phyloP scores from a whole-genome alignment of 768 basidiomycete species.

The Collybia nuda region DNA sequence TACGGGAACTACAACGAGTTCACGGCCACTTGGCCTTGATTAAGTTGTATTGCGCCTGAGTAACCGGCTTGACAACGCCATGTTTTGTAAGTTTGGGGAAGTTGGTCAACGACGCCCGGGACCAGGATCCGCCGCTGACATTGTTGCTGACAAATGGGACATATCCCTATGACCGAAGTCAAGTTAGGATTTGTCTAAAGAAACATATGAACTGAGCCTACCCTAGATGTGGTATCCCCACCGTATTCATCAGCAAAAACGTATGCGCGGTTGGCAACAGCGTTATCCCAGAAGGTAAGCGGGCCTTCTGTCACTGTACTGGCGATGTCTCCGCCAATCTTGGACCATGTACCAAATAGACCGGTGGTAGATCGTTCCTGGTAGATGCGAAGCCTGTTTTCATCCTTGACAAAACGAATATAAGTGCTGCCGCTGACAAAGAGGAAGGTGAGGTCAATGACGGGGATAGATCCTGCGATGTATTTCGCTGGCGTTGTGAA shows the following conservation, averaged over 20 bases:
- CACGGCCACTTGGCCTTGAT: not conserved
- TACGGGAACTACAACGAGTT: too few species aligned
- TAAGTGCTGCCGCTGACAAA: not conserved
- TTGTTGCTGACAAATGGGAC: slow-evolving; percentile 6
- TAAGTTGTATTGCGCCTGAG: not conserved
- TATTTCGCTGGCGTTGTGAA: slow-evolving; percentile 6
- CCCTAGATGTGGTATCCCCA: not conserved
- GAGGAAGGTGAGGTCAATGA: slow-evolving; percentile 7
- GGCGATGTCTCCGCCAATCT: not conserved
- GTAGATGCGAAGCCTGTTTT: not conserved
- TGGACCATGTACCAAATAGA: not conserved
- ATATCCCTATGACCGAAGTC: not conserved
- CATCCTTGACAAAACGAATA: slow-evolving; percentile 9
- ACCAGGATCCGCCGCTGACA: not conserved
- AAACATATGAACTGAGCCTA: not conserved
- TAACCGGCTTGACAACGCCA: not conserved
- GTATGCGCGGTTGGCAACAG: not conserved
- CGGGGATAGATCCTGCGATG: slow-evolving; percentile 1
- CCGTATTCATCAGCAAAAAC: not conserved
- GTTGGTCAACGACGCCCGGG: not conserved
- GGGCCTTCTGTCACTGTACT: slow-evolving; percentile 3
- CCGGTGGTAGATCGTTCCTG: slow-evolving; percentile 5
- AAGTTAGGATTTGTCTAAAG: not conserved
- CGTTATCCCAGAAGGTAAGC: slow-evolving; percentile 6
- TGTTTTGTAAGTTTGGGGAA: not conserved